These are phyloP conservation scores for Skeletonema marinoi DNA, from an alignment of 108 stramenopile genomes.

Conservation along the genomic window DNA sequence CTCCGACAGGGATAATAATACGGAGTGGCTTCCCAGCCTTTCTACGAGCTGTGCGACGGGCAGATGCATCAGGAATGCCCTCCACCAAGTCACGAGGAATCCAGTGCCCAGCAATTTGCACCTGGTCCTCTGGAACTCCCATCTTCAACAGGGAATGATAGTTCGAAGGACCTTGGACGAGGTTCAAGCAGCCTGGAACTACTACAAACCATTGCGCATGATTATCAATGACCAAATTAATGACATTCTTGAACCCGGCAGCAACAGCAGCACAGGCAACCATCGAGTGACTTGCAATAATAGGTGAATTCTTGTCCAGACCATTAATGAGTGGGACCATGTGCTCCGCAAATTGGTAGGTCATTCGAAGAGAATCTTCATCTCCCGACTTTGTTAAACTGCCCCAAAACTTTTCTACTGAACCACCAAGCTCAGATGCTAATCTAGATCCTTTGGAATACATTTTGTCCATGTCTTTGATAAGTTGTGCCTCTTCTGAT, in stretches of 20 bases:
- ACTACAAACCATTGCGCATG: constrained; percentile 91
- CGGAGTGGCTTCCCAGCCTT: constrained; percentile 68
- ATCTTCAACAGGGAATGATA: constrained; percentile 82
- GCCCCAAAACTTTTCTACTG: constrained; percentile 84
- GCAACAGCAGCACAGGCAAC: constrained; percentile 85
- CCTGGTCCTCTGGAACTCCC: constrained; percentile 67
- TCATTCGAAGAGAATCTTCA: constrained; percentile 85
- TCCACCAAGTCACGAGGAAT: constrained; percentile 82
- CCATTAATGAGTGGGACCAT: constrained; percentile 75
- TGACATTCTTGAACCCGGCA: constrained; percentile 88
- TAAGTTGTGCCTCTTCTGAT: constrained; percentile 80
- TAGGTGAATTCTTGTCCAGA: constrained; percentile 82
- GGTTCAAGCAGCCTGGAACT: constrained; percentile 85
- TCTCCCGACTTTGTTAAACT: constrained; percentile 78
- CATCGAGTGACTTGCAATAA: constrained; percentile 89
- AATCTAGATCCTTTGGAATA: constrained; percentile 82
- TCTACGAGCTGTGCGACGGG: constrained; percentile 65
- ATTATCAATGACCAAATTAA: constrained; percentile 93
- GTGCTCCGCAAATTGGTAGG: constrained; percentile 79
- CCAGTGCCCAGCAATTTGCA: constrained; percentile 85
- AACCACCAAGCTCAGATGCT: constrained; percentile 84
- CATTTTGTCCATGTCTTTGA: constrained; percentile 76
- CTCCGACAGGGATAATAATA: constrained; percentile 89
- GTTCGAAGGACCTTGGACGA: constrained; percentile 90
- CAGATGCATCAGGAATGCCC: constrained; percentile 70